Evolutionary conservation across 2,329 filamentous ascomycete genomes (phyloP).

Genomic region (Aureobasidium sp.): DNA sequence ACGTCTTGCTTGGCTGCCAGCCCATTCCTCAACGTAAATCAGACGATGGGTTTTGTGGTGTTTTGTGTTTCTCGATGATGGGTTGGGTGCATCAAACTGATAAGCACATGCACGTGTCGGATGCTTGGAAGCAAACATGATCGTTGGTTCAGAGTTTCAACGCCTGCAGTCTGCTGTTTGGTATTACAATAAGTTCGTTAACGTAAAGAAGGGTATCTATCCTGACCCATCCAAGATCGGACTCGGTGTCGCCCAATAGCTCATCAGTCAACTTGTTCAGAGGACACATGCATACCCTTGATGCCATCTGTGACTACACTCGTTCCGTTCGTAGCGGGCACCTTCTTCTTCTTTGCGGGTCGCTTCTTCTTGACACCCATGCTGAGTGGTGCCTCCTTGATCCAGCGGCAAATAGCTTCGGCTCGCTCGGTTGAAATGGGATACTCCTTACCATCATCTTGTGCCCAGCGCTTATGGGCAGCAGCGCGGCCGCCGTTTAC

Average conservation of each 20-base stretch:
- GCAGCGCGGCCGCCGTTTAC: constrained; percentile 4
- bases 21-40: neutral
- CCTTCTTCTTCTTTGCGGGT: constrained; percentile 16
- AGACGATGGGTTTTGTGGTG: neutral
- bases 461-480: neutral
- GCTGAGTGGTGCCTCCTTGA: constrained; percentile 41
- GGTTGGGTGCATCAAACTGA: no score
- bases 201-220: neutral
- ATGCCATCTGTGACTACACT: neutral
- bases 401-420: constrained; percentile 60
- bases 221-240: neutral
- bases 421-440: constrained; percentile 62
- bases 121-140: neutral
- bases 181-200: neutral
- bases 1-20: neutral
- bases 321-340: neutral
- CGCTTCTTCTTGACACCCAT: constrained; percentile 30
- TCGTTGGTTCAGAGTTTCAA: neutral
- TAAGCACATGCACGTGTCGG: no score
- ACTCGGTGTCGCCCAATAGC: neutral
- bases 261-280: constrained; percentile 1
- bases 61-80: no score
- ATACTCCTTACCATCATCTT: constrained; percentile 47
- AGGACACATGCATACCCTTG: neutral
- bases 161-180: neutral